Evolutionary conservation across 1,139 yeast genomes (phyloP).

Genomic region (Kodamaea sp.): DNA sequence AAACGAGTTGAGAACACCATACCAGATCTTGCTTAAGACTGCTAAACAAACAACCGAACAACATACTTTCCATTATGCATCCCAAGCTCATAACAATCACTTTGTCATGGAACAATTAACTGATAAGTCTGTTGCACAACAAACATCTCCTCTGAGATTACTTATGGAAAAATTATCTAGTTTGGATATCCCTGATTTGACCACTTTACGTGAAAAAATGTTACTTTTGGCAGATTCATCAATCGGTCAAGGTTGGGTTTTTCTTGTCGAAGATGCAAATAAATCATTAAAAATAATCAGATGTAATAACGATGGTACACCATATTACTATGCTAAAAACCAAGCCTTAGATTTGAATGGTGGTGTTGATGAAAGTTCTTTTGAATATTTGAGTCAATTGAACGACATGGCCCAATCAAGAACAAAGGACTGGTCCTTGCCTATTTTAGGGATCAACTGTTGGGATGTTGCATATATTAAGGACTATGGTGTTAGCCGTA

Average conservation of each 20-base stretch:
- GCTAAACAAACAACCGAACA: conserved; percentile 69
- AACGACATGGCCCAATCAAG: conserved; percentile 42
- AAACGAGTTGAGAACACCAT: conserved; percentile 73
- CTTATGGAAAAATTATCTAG: conserved; percentile 42
- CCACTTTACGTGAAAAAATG: conserved; percentile 51
- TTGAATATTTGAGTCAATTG: conserved; percentile 43
- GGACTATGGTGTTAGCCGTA: conserved; percentile 82
- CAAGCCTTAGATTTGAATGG: conserved; percentile 77
- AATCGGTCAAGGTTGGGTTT: conserved; percentile 84
- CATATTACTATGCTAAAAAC: conserved; percentile 73
- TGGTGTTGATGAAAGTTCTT: conserved; percentile 55
- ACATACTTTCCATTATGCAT: conserved; percentile 78
- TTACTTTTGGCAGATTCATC: conserved; percentile 52
- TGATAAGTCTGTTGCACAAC: conserved; percentile 27
- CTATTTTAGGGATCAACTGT: conserved; percentile 72
- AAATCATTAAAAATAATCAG: conserved; percentile 63
- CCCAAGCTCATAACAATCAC: conserved; percentile 92
- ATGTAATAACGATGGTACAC: conserved; percentile 86
- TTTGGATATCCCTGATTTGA: conserved; percentile 40
- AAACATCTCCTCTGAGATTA: conserved; percentile 47
- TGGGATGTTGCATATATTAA: conserved; percentile 86
- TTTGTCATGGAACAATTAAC: conserved; percentile 71
- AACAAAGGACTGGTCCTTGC: conserved; percentile 67
- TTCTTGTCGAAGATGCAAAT: conserved; percentile 69
- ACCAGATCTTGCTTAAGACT: conserved; percentile 70